Conservation (phyloP, 2,329 filamentous ascomycete species). For the Lachnellula willkommii region DNA sequence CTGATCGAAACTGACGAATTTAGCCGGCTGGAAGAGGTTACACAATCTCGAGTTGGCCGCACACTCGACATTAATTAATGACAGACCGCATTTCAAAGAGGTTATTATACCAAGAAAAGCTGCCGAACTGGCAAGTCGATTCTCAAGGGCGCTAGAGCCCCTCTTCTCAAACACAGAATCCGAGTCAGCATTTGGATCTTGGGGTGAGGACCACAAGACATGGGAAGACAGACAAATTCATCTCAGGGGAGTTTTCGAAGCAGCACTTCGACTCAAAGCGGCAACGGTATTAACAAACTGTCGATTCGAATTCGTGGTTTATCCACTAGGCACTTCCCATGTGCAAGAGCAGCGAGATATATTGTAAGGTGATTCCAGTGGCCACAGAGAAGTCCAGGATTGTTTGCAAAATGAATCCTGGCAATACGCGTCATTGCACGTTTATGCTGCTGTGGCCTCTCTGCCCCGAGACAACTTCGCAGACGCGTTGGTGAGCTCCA, state of each 20-base stretch:
- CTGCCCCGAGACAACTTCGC: neutral
- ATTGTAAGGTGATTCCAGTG: neutral
- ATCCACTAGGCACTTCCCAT: neutral
- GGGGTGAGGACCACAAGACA: neutral
- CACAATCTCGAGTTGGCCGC: constrained; percentile 12
- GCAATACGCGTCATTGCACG: neutral
- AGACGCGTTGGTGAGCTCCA: neutral
- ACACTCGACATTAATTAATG: constrained; percentile 2
- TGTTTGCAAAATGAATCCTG: neutral
- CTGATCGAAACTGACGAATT: too few species aligned
- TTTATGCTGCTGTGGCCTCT: neutral
- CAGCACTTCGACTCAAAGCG: constrained; percentile 11
- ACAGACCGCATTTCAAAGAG: constrained; percentile 1
- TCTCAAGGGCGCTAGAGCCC: constrained; percentile 7
- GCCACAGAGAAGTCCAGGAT: neutral
- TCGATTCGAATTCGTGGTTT: constrained; percentile 12
- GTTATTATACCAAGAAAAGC: constrained; percentile 4
- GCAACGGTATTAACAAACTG: constrained; percentile 7
- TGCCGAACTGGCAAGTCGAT: neutral
- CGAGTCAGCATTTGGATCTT: neutral
- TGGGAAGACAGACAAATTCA: constrained; percentile 9
- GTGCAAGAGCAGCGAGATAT: neutral
- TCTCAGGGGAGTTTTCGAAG: constrained; percentile 13
- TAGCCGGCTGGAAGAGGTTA: constrained; percentile 1
- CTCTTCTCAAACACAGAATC: neutral